Percentiles rank a stretch among this genome's conserved stretches.
Conservation (phyloP, 352 stramenopile genomes). For the Phytophthora niederhauseri region DNA sequence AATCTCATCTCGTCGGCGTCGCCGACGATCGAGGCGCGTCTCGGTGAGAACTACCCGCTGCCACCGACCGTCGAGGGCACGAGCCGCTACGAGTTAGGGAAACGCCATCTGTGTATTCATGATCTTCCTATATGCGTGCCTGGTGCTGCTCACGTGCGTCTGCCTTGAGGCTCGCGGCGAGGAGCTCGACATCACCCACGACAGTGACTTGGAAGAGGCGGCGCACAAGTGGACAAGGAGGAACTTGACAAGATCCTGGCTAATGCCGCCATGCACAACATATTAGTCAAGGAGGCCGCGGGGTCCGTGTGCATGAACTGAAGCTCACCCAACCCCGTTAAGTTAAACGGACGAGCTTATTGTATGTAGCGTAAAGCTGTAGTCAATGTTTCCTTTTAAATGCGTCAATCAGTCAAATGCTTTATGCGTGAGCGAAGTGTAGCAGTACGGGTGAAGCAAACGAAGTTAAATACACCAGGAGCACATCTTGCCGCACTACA, state of each 20-base stretch:
- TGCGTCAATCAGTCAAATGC: background rate
- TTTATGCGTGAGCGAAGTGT: no score
- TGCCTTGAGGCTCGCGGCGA: slow-evolving; percentile 51
- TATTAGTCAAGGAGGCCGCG: slow-evolving; percentile 26
- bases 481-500: no score
- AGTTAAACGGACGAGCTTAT: no score
- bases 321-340: no score
- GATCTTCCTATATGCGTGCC: slow-evolving; percentile 49
- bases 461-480: no score
- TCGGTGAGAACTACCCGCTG: slow-evolving; percentile 51
- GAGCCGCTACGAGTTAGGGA: slow-evolving; percentile 52
- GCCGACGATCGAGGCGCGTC: slow-evolving; percentile 50
- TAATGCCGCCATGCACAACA: slow-evolving; percentile 30
- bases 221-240: slow-evolving; percentile 35
- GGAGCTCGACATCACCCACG: slow-evolving; percentile 49
- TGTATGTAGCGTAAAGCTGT: no score
- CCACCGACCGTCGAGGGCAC: slow-evolving; percentile 28
- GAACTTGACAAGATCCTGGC: slow-evolving; percentile 47
- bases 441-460: no score
- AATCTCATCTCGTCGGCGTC: slow-evolving; percentile 60
- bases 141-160: slow-evolving; percentile 45
- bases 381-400: slow-evolving; percentile 15
- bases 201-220: slow-evolving; percentile 38
- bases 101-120: slow-evolving; percentile 54
- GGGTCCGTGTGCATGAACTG: no score